These are phyloP conservation scores for Annona squamosa DNA, from an alignment of 164 flowering plant genomes.

Conservation along the genomic window DNA sequence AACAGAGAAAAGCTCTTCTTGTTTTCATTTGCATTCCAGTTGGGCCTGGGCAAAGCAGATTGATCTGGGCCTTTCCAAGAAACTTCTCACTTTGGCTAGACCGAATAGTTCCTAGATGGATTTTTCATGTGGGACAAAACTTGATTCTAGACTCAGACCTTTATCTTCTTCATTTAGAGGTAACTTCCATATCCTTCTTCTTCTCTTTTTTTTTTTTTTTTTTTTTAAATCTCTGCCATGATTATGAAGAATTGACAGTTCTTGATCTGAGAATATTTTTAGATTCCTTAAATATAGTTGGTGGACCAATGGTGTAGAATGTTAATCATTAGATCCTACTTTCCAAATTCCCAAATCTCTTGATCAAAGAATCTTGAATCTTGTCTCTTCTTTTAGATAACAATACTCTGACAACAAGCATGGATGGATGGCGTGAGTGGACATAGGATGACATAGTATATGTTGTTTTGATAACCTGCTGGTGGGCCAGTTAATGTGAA, in stretches of 20 bases:
- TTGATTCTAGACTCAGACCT: slow-evolving; percentile 80
- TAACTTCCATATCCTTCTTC: slow-evolving; percentile 15
- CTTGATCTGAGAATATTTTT: neutral
- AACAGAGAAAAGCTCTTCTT: slow-evolving; percentile 26
- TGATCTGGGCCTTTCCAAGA: slow-evolving; percentile 79
- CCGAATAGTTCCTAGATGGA: slow-evolving; percentile 64
- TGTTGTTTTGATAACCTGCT: too few species aligned
- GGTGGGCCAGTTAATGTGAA: too few species aligned
- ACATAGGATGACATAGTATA: too few species aligned
- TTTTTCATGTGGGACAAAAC: slow-evolving; percentile 75
- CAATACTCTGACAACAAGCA: too few species aligned
- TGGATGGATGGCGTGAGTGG: too few species aligned
- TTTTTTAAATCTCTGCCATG: too few species aligned
- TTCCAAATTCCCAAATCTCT: neutral
- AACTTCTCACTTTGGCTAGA: slow-evolving; percentile 72
- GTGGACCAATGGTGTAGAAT: neutral
- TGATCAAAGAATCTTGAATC: neutral
- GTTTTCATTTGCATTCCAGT: slow-evolving; percentile 79
- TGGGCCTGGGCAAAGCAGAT: slow-evolving; percentile 80
- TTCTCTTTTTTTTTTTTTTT: too few species aligned
- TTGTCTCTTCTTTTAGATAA: too few species aligned
- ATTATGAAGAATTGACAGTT: neutral
- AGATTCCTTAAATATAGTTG: neutral
- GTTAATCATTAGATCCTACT: neutral
- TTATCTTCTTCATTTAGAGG: slow-evolving; percentile 86